Evolutionary conservation across 805 yeast genomes (phyloP), one percentile per base, ranked within the genome.

Genomic region (Debaryomyces maramus): DNA sequence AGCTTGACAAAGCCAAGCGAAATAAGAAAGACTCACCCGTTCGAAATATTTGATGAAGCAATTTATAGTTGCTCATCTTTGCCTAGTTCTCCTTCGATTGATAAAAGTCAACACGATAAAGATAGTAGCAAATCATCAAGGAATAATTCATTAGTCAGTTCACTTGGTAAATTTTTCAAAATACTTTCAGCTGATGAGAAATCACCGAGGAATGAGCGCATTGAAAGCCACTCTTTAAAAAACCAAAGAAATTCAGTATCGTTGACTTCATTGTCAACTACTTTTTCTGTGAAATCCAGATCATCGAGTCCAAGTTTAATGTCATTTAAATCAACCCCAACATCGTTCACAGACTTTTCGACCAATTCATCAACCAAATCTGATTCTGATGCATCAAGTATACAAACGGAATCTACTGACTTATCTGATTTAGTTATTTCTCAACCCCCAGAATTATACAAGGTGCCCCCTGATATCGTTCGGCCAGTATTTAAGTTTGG

Each of bases 31-130:
- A 70, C 78, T 1, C 82, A 78, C 55, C 75, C 85, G 0, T 82
- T 71, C 55, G 88, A 82, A 47, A 71, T 82, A 2, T 70, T 81
- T 36, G 88, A 82, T 56, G 88, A 82, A 50, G 81, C 85, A 1
- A 70, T 79, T 22, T 81, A 81, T 55, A 67, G 58, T 9, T 59
- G 66, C 43, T 53, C 57, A 3, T 50, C 61, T 5, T 47, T 57
- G 29, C 50, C 60, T 5, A 36, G 39, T 6, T 24, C 39, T 18
- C 28, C 41, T 17, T 28, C 38, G 14, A 13, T 24, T 19, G 28
- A 21, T 22, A 27, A 26, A 6, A 41, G 36, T 13, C 43, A 41
- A 10, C 41, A 28, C 18, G 31, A 38, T 8, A 23, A 35, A 8
- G 22, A 22, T 15, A 28, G 27, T 16, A 23, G 17, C 14, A 44